Base-by-base conservation (phyloP, 2,329 filamentous ascomycete genomes). In the Scopulariopsis brevicaulis region DNA sequence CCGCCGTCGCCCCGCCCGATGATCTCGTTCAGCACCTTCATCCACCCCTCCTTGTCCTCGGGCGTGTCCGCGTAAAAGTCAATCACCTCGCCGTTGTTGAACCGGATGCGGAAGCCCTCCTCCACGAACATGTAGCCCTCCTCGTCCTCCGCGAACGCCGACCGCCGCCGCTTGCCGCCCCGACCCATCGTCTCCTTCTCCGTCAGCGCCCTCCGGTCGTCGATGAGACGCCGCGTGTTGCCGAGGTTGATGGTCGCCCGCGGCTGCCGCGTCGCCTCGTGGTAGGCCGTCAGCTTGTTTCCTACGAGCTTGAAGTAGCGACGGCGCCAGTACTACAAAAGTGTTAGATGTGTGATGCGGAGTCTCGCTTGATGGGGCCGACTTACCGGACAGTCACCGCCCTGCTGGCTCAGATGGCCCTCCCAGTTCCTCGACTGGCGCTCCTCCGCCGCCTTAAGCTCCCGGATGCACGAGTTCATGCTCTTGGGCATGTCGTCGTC, bases 41-140 rank as follows among this genome's bases (percentile, higher is more conserved):
- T 94, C 94, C 94, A 99, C 58, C 85, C 87, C 53, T 96, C 90
- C 74, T 97, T 99, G 68, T 94, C 87, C 46, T 83, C 83, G 1
- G 86, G 82, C 35, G 84, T 92, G 71, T 97, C 93, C 67, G 93
- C 94, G 68, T 99, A 97, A 70, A 97, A 97, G 76, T 97, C 93
- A 68, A 99, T 99, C 62, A 96, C 85, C 74, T 99, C 94, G 61
- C 94, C 94, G 67, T 99, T 99, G 69, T 90, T 95, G 73, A 99
- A 99, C 59, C 93, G 90, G 69, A 99, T 96, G 48, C 94, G 90
- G 86, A 99, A 99, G 2, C 94, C 94, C 70, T 99, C 94, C 71
- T 99, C 94, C 57, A 99, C 93, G 70, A 99, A 99, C 89, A 96
- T 96, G 77, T 99, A 99, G 50, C 94, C 94, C 69, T 99, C 94